Evolutionary conservation across 257 asterid species (phyloP).

Genomic region (Solanum megistacrolobum): DNA sequence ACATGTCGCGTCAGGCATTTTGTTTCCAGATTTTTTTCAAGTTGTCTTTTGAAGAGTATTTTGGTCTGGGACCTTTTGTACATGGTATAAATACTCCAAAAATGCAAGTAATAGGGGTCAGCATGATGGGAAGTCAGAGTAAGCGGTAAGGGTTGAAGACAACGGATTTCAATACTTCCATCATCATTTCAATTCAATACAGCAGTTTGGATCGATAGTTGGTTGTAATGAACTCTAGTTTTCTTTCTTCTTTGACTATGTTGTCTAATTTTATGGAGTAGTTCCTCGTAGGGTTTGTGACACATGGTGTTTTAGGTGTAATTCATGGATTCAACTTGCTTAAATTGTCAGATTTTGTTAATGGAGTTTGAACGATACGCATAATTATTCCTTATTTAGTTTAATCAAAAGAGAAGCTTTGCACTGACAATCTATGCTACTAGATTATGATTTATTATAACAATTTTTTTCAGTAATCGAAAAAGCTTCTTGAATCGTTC

Average conservation of each 20-base stretch:
- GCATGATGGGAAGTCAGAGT: neutral
- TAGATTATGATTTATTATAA: neutral
- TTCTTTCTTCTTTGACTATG: neutral
- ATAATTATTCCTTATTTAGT: neutral
- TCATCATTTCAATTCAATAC: neutral
- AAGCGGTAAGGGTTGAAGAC: neutral
- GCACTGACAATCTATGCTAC: neutral
- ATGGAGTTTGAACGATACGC: neutral
- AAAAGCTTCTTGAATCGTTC: neutral
- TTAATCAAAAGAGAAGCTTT: neutral
- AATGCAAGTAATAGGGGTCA: neutral
- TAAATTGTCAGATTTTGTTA: neutral
- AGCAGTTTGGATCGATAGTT: neutral
- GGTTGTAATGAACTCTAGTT: neutral
- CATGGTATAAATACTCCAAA: neutral
- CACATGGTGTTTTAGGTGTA: neutral
- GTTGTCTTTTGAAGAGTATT: neutral
- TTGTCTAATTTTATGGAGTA: neutral
- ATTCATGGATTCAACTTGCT: neutral
- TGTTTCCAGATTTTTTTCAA: neutral
- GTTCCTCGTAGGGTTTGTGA: neutral
- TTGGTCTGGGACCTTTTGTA: neutral
- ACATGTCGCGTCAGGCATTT: neutral
- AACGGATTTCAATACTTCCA: neutral
- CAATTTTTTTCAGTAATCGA: neutral